Evolutionary conservation across 345 rosid species (phyloP), one percentile per base, ranked within the genome.

Genomic region (Noccaea caerulescens): DNA sequence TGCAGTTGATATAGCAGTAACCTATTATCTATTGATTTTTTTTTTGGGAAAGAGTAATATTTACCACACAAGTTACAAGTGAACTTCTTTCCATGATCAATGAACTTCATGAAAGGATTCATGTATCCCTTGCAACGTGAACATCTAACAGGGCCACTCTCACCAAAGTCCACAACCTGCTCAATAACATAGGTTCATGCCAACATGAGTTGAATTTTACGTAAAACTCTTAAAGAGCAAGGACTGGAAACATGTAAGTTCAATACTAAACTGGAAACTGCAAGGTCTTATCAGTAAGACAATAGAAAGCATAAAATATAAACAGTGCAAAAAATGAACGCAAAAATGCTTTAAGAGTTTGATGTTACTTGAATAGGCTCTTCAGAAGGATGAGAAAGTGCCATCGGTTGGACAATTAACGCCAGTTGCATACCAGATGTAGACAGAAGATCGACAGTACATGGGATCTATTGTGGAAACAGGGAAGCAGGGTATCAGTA

Each of bases 391-490:
- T 89, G 93, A 75, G 93, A 86, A 80, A 94, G 95, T 49, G 96
- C 98, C 80, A 94, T 68, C 55, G 99, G 99, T 72, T 91, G 99
- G 44, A 91, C 87, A 65, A 91, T 68, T 78, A 94, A 82, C 46
- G 96, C 90, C 79, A 94, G 77, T 81, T 87, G 97, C 99, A 94
- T 89, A 66, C 86, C 96, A 37, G 99, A 94, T 42, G 99, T 88
- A 54, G 90, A 78, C 80, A 94, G 73, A 68, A 94, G 93, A 82
- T 94, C 99, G 76, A 69, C 89, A 39, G 96, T 89, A 82, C 96
- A 94, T 11, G 99, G 99, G 66, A 94, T 86, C 99, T 94, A 78
- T 84, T 68, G 39, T 8, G 52, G 58, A 68, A 58, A 66, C 53
- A 62, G 16, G 8, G 52, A 76, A 47, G 49, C 33, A 62, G 27